A percentile compares a stretch with the other conserved stretches of the same genome.
phyloP scores from a whole-genome alignment of 768 basidiomycete genomes.

The Melanogaster broomeanus region DNA sequence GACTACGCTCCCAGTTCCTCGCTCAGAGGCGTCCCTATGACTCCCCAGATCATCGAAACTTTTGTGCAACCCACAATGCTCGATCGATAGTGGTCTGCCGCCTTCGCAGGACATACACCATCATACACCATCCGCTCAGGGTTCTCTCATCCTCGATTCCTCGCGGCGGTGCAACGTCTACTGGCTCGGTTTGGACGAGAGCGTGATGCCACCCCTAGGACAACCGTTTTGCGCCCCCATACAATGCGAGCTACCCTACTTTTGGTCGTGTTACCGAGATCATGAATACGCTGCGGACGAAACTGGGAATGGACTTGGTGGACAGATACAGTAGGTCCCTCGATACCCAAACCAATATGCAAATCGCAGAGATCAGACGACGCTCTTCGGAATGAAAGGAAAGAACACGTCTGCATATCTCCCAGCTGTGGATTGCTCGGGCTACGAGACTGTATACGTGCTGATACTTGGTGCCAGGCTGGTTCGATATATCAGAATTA shows the following conservation, averaged over 20 bases:
- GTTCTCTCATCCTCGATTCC: conserved; percentile 1
- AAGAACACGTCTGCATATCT: conserved; percentile 1
- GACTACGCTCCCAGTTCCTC: neutral
- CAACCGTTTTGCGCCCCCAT: neutral
- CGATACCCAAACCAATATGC: conserved; percentile 1
- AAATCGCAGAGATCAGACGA: conserved; percentile 1
- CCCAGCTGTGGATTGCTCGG: conserved; percentile 10
- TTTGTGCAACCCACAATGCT: neutral
- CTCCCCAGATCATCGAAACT: neutral
- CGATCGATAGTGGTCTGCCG: neutral
- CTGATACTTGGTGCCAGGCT: neutral
- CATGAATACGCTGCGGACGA: conserved; percentile 12
- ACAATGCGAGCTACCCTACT: conserved; percentile 9
- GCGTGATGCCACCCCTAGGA: conserved; percentile 20
- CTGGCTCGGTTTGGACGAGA: conserved; percentile 37
- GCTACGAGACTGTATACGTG: conserved; percentile 4
- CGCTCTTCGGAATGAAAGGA: conserved; percentile 7
- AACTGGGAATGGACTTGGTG: conserved; percentile 8
- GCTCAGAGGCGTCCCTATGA: neutral
- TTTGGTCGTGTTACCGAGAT: conserved; percentile 8
- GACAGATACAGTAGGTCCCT: conserved; percentile 4
- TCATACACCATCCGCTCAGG: neutral
- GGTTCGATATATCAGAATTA: too few relatives aligned
- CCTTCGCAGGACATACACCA: conserved; percentile 2
- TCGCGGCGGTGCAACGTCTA: conserved; percentile 28